phyloP scores from a whole-genome alignment of 768 basidiomycete species.

The Phylloporus sp. region DNA sequence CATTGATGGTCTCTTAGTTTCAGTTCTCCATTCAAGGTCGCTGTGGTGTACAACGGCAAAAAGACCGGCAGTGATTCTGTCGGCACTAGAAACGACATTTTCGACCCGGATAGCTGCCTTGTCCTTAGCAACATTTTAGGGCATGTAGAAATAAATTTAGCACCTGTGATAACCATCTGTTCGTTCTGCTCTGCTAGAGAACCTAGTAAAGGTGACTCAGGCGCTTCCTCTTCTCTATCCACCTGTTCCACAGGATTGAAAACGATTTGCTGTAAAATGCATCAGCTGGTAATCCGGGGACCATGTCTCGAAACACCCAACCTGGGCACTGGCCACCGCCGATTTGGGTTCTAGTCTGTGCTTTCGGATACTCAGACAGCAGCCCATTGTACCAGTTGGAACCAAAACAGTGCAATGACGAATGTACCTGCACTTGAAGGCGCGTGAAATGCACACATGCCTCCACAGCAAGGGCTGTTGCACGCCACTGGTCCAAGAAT shows the following conservation, averaged over 20 bases:
- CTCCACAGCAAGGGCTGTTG: too few relatives aligned
- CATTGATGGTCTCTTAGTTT: neutral
- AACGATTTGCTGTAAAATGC: neutral
- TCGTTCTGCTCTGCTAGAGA: neutral
- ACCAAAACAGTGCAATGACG: too few relatives aligned
- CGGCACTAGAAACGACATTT: neutral
- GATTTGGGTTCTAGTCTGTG: too few relatives aligned
- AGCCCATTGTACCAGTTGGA: too few relatives aligned
- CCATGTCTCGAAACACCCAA: too few relatives aligned
- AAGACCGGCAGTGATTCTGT: neutral
- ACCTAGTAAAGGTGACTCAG: neutral
- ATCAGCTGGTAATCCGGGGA: neutral
- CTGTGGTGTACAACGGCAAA: neutral
- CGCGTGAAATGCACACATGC: too few relatives aligned
- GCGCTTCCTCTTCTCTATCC: neutral
- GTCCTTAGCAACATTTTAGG: neutral
- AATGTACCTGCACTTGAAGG: too few relatives aligned
- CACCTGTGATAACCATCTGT: neutral
- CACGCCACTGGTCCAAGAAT: too few relatives aligned
- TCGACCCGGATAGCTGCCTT: neutral
- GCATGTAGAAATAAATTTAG: neutral
- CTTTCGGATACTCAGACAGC: too few relatives aligned
- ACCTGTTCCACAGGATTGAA: neutral
- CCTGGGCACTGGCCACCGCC: too few relatives aligned
- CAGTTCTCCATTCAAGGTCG: neutral